Percentiles rank a stretch among this genome's conserved stretches.
phyloP scores from a whole-genome alignment of 441 rosid genomes.

The Bocquillonia castaneifolia region DNA sequence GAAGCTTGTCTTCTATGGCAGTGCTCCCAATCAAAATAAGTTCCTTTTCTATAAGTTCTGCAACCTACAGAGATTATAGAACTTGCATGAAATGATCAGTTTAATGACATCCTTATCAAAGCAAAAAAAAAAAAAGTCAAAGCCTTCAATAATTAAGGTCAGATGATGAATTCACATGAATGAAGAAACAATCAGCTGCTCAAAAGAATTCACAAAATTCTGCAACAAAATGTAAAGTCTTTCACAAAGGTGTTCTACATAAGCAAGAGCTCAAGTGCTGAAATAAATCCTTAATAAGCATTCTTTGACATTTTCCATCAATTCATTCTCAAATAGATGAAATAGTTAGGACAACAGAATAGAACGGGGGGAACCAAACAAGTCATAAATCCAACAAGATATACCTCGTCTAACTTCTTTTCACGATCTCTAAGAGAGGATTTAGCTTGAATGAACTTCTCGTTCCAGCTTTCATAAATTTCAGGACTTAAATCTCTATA shows the following conservation, averaged over 20 bases:
- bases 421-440: slow-evolving; percentile 96
- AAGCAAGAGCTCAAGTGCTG: background rate
- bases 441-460: slow-evolving; percentile 95
- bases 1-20: slow-evolving; percentile 99
- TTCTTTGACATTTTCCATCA: background rate
- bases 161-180: background rate
- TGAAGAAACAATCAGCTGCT: background rate
- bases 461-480: slow-evolving; percentile 91
- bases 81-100: slow-evolving; percentile 14
- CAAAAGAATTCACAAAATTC: background rate
- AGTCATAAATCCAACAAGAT: background rate
- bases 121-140: background rate
- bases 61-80: slow-evolving; percentile 59
- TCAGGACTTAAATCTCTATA: slow-evolving; percentile 75
- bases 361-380: background rate
- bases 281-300: background rate
- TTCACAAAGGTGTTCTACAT: background rate
- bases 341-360: background rate
- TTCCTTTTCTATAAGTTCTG: slow-evolving; percentile 89
- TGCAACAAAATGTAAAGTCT: background rate
- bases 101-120: slow-evolving; percentile 14
- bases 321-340: background rate
- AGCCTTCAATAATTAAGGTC: background rate
- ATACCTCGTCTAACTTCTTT: slow-evolving; percentile 96
- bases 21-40: slow-evolving; percentile 89